Percentiles rank a stretch among this genome's conserved stretches.
Conservation (phyloP, 805 yeast genomes). For the Pichia membranifaciens region DNA sequence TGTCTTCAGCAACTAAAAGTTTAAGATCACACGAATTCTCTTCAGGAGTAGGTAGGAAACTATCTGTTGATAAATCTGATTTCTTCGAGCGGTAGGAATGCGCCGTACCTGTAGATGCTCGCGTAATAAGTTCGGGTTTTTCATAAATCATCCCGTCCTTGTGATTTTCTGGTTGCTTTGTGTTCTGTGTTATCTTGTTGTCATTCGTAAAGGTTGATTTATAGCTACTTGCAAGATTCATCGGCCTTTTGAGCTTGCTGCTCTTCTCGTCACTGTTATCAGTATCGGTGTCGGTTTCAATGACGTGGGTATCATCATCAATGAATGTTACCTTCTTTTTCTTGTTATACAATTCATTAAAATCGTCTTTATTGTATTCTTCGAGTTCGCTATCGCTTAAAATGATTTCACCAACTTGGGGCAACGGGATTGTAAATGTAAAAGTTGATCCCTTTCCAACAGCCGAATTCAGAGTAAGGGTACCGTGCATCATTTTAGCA, state of each 20-base stretch:
- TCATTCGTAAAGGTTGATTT: not conserved
- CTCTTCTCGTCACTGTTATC: not conserved
- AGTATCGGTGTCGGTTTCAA: conserved; percentile 3
- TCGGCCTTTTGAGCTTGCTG: not conserved
- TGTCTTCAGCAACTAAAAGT: conserved; percentile 90
- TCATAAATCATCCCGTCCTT: conserved; percentile 22
- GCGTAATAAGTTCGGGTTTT: conserved; percentile 40
- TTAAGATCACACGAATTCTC: conserved; percentile 21
- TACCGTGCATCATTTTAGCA: conserved; percentile 82
- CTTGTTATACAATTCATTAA: conserved; percentile 50
- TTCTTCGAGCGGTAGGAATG: conserved; percentile 28
- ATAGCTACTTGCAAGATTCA: conserved; percentile 14
- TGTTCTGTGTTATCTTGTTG: not conserved
- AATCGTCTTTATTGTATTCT: conserved; percentile 59
- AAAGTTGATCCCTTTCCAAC: conserved; percentile 84
- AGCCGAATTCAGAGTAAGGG: conserved; percentile 63
- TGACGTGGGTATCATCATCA: conserved; percentile 9
- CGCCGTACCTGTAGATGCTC: conserved; percentile 50
- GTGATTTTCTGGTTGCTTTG: not conserved
- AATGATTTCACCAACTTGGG: conserved; percentile 53
- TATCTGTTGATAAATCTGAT: conserved; percentile 19
- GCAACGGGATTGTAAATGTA: conserved; percentile 70
- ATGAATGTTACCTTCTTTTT: conserved; percentile 37
- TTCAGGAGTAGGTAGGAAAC: not conserved
- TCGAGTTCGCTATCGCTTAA: conserved; percentile 28